These are phyloP conservation scores for Botryotinia narcissicola DNA, from an alignment of 2,329 filamentous ascomycete genomes.

Conservation along the genomic window DNA sequence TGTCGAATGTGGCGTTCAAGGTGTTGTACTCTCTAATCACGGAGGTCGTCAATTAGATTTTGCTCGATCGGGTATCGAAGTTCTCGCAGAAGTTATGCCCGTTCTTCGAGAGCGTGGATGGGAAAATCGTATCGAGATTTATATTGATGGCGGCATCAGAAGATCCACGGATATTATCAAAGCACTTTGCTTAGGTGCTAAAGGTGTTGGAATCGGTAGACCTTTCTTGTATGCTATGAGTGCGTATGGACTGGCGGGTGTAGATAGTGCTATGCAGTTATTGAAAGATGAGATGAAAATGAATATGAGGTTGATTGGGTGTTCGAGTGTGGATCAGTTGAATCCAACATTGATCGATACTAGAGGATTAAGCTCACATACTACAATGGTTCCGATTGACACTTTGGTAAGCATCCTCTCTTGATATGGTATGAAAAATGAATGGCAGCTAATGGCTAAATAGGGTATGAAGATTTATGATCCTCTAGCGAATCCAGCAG, in stretches of 20 bases:
- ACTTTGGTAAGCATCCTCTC: slow-evolving; percentile 44
- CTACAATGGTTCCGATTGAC: slow-evolving; percentile 58
- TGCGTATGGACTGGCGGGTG: slow-evolving; percentile 81
- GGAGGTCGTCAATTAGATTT: slow-evolving; percentile 93
- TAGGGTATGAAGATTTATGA: slow-evolving; percentile 42
- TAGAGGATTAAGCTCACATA: slow-evolving; percentile 63
- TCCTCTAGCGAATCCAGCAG: slow-evolving; percentile 47
- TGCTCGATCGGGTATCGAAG: slow-evolving; percentile 82
- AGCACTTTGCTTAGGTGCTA: slow-evolving; percentile 87
- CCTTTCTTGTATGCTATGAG: slow-evolving; percentile 97
- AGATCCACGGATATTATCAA: slow-evolving; percentile 94
- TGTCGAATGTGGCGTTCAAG: slow-evolving; percentile 77
- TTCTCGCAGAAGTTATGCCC: slow-evolving; percentile 91
- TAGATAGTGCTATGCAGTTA: slow-evolving; percentile 88
- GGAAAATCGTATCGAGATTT: slow-evolving; percentile 79
- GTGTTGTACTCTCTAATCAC: slow-evolving; percentile 93
- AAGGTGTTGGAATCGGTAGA: slow-evolving; percentile 87
- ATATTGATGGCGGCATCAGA: slow-evolving; percentile 84
- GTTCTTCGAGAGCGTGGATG: slow-evolving; percentile 71
- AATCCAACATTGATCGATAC: slow-evolving; percentile 79
- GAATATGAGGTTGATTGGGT: slow-evolving; percentile 95
- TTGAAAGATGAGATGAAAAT: slow-evolving; percentile 97
- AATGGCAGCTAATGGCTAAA: slow-evolving; percentile 13
- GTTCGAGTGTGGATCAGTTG: slow-evolving; percentile 69
- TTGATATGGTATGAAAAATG: slow-evolving; percentile 4